Evolutionary conservation across 257 asterid species (phyloP).

Genomic region (Scutellaria minor): DNA sequence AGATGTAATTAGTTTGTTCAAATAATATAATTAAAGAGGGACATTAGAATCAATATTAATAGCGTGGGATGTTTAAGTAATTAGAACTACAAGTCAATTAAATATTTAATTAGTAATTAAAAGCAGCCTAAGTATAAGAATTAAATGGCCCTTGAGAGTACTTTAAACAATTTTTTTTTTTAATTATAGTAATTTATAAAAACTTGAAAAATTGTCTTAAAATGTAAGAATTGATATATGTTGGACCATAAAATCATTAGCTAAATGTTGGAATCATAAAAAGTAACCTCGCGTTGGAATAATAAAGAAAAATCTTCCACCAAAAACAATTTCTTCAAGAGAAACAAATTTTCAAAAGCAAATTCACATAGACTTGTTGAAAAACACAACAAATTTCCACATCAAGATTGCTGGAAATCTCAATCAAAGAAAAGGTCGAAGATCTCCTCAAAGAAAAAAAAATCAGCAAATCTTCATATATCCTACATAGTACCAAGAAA

Average conservation of each 20-base stretch:
- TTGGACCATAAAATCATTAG: conserved; percentile 29
- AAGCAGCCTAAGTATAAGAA: neutral
- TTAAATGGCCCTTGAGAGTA: neutral
- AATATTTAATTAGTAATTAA: neutral
- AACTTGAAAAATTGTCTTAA: neutral
- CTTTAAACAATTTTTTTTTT: neutral
- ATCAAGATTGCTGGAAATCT: conserved; percentile 43
- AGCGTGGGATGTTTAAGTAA: too few relatives aligned
- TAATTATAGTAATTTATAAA: too few relatives aligned
- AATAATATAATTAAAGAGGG: neutral
- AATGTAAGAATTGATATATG: conserved; percentile 33
- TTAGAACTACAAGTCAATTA: neutral
- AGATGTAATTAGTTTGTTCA: too few relatives aligned
- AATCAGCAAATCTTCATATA: conserved; percentile 29
- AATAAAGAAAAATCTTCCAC: conserved; percentile 27
- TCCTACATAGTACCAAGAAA: conserved; percentile 34
- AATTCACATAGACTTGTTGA: conserved; percentile 31
- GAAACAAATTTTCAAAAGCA: conserved; percentile 29
- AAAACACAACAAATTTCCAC: conserved; percentile 35
- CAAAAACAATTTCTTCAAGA: conserved; percentile 4
- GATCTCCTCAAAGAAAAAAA: conserved; percentile 32
- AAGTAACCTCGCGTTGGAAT: conserved; percentile 34
- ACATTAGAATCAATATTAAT: neutral
- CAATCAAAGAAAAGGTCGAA: conserved; percentile 43
- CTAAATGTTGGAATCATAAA: conserved; percentile 14